phyloP scores from a whole-genome alignment of 1,139 yeast species.

The Yamadazyma aaseri region DNA sequence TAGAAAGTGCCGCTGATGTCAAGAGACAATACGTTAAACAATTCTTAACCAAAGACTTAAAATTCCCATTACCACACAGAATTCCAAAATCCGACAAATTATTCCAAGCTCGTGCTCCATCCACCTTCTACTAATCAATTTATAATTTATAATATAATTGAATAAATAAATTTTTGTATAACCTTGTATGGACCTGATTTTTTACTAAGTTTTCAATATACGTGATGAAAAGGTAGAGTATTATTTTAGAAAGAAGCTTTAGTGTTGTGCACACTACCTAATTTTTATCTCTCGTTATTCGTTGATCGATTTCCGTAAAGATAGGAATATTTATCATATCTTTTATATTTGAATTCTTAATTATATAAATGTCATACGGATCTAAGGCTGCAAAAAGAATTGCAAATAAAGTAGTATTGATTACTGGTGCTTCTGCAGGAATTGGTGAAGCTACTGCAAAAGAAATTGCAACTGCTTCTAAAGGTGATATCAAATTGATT shows the following conservation, averaged over 20 bases:
- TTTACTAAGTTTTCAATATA: no score
- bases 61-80: slow-evolving; percentile 99
- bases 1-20: slow-evolving; percentile 95
- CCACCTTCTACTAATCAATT: slow-evolving; percentile 80
- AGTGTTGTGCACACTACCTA: background rate
- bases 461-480: slow-evolving; percentile 39
- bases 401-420: slow-evolving; percentile 57
- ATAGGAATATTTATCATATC: no score
- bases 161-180: slow-evolving; percentile 9
- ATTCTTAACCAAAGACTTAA: slow-evolving; percentile 92
- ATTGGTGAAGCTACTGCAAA: slow-evolving; percentile 46
- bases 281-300: background rate
- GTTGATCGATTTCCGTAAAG: background rate
- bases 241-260: background rate
- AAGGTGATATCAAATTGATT: slow-evolving; percentile 37
- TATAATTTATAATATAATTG: slow-evolving; percentile 12
- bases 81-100: slow-evolving; percentile 86
- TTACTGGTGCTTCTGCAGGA: slow-evolving; percentile 79
- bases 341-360: background rate
- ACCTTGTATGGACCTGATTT: background rate
- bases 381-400: slow-evolving; percentile 56
- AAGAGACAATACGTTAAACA: slow-evolving; percentile 99
- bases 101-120: slow-evolving; percentile 91
- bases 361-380: slow-evolving; percentile 46
- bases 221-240: background rate